Evolutionary conservation across 306 rosid species (phyloP).

Genomic region (Fragaria nilgerrensis): DNA sequence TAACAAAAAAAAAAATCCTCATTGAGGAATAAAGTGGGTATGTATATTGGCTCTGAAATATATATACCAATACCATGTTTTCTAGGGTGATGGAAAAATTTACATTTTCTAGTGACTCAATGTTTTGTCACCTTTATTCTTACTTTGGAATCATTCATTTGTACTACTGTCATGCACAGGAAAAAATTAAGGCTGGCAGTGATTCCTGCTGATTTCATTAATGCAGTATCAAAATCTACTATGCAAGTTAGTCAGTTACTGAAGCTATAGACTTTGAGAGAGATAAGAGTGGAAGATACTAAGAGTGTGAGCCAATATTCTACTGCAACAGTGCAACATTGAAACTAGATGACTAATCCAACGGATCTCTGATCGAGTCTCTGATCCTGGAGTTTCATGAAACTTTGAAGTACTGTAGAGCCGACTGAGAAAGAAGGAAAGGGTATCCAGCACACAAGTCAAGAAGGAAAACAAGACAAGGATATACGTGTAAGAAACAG

Average conservation of each 20-base stretch:
- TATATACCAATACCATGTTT: constrained; percentile 1
- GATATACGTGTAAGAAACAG: constrained; percentile 37
- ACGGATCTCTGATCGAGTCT: too few relatives aligned
- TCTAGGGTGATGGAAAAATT: background rate
- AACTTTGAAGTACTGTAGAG: background rate
- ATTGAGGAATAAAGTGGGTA: constrained; percentile 45
- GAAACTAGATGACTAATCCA: background rate
- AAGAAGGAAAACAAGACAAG: constrained; percentile 70
- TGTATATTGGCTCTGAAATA: constrained; percentile 24
- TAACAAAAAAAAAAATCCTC: constrained; percentile 12
- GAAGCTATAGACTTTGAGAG: background rate
- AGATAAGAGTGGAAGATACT: constrained; percentile 6
- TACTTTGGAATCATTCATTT: constrained; percentile 35
- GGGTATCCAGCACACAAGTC: constrained; percentile 67
- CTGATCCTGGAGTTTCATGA: background rate
- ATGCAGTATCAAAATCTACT: constrained; percentile 42
- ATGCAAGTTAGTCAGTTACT: constrained; percentile 14
- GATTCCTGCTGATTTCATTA: constrained; percentile 43
- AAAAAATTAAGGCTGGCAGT: constrained; percentile 12
- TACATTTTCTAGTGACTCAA: constrained; percentile 21
- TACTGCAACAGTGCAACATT: too few relatives aligned
- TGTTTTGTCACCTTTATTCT: background rate
- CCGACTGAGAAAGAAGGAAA: constrained; percentile 1
- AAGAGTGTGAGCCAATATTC: background rate
- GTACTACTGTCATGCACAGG: constrained; percentile 20